Conservation (phyloP, 2,329 filamentous ascomycete species). For the Pseudogymnoascus sp. region DNA sequence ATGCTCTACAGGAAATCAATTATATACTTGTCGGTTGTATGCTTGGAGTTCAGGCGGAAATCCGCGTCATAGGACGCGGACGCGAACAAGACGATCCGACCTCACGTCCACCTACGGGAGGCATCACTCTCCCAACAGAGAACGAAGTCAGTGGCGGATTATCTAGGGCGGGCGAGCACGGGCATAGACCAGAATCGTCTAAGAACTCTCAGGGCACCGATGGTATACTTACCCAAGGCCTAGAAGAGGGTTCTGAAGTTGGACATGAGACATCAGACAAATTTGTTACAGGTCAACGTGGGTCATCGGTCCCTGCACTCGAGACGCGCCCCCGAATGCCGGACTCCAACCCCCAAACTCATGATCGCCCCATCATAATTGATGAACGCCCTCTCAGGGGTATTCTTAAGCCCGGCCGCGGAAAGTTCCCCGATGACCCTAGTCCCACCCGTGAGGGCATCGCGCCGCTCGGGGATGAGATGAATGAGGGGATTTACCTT, state of each 20-base stretch:
- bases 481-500: slow-evolving; percentile 55
- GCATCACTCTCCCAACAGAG: not conserved
- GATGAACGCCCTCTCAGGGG: slow-evolving; percentile 67
- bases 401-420: slow-evolving; percentile 75
- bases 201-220: not conserved
- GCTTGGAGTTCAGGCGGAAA: not conserved
- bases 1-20: not conserved
- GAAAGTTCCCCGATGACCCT: slow-evolving; percentile 78
- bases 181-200: not conserved
- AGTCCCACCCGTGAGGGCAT: slow-evolving; percentile 85
- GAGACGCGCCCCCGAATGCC: not conserved
- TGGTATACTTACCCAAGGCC: not conserved
- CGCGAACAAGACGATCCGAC: not conserved
- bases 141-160: not conserved
- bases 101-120: not conserved
- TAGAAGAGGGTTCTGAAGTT: not conserved
- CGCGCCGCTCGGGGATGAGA: slow-evolving; percentile 79
- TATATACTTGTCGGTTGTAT: not conserved
- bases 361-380: not conserved
- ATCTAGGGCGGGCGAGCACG: not conserved
- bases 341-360: not conserved
- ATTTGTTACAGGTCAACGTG: not conserved
- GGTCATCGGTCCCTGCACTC: not conserved
- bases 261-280: not conserved
- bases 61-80: not conserved